Percentiles rank a stretch among this genome's conserved stretches.
These are phyloP conservation scores for Pseudopyrenochaeta lycopersici DNA, from an alignment of 2,329 filamentous ascomycete species.

Conservation along the genomic window DNA sequence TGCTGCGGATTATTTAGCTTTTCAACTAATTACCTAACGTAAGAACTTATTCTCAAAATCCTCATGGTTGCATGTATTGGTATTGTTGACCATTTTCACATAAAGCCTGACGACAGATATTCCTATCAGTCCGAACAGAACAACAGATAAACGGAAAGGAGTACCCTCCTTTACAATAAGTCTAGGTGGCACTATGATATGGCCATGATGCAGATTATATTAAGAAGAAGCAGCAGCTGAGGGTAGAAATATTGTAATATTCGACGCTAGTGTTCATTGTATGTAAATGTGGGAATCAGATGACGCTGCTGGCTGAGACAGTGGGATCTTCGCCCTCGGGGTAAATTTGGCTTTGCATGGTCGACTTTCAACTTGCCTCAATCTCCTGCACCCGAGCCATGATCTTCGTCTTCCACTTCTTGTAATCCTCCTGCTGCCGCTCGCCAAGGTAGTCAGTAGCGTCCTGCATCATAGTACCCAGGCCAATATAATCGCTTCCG, in stretches of 20 bases:
- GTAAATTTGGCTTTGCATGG: not conserved
- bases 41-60: too few relatives aligned
- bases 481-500: slow-evolving; percentile 56
- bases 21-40: too few relatives aligned
- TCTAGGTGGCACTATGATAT: not conserved
- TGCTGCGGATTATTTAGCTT: too few relatives aligned
- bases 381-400: slow-evolving; percentile 64
- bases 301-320: not conserved
- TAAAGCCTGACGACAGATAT: too few relatives aligned
- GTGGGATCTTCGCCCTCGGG: not conserved
- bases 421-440: slow-evolving; percentile 68
- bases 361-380: slow-evolving; percentile 36
- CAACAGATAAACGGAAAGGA: too few relatives aligned
- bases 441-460: slow-evolving; percentile 76
- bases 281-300: not conserved
- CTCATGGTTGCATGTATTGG: too few relatives aligned
- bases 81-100: too few relatives aligned
- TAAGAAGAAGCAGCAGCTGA: not conserved
- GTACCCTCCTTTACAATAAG: not conserved
- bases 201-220: too few relatives aligned
- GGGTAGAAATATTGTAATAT: not conserved
- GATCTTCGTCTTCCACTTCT: slow-evolving; percentile 70
- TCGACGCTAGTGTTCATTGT: not conserved
- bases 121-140: too few relatives aligned
- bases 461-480: slow-evolving; percentile 77